Conservation (phyloP, 345 rosid genomes). For the Gossypium raimondii region DNA sequence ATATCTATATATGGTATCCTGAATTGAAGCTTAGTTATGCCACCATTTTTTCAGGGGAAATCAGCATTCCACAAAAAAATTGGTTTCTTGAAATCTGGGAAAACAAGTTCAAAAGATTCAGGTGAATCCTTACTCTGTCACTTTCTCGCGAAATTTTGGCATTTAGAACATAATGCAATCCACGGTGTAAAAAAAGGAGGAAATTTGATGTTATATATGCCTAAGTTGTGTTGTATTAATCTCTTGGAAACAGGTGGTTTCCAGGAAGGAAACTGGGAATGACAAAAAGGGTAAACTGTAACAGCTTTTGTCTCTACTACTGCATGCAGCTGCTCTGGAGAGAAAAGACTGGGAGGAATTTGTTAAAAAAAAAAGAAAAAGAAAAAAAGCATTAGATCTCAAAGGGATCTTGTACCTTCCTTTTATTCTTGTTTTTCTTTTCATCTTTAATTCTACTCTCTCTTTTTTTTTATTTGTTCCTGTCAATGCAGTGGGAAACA, state of each 20-base stretch:
- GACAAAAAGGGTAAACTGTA: slow-evolving; percentile 25
- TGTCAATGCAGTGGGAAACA: slow-evolving; percentile 54
- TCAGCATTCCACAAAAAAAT: slow-evolving; percentile 32
- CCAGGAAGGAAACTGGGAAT: slow-evolving; percentile 42
- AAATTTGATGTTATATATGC: slow-evolving; percentile 6
- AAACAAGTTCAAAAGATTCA: slow-evolving; percentile 33
- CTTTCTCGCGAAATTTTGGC: not conserved
- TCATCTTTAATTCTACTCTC: slow-evolving; percentile 17
- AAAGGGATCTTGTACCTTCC: slow-evolving; percentile 27
- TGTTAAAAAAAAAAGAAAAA: slow-evolving; percentile 7
- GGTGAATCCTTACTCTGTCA: slow-evolving; percentile 18
- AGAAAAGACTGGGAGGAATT: slow-evolving; percentile 17
- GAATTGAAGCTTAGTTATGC: not conserved
- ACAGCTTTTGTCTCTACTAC: slow-evolving; percentile 24
- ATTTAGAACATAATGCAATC: not conserved
- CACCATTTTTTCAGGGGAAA: slow-evolving; percentile 36
- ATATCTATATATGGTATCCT: not conserved
- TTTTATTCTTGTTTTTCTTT: slow-evolving; percentile 14
- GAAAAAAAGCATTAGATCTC: slow-evolving; percentile 28
- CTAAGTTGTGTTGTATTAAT: slow-evolving; percentile 10
- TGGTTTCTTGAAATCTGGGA: slow-evolving; percentile 41
- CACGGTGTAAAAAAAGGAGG: not conserved
- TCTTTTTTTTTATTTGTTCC: slow-evolving; percentile 19
- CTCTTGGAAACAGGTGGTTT: slow-evolving; percentile 36
- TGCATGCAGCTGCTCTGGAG: slow-evolving; percentile 24